A percentile compares a stretch with the other conserved stretches of the same genome.
These are phyloP conservation scores for Nemania sp. DNA, from an alignment of 2,329 filamentous ascomycete species.

Conservation along the genomic window DNA sequence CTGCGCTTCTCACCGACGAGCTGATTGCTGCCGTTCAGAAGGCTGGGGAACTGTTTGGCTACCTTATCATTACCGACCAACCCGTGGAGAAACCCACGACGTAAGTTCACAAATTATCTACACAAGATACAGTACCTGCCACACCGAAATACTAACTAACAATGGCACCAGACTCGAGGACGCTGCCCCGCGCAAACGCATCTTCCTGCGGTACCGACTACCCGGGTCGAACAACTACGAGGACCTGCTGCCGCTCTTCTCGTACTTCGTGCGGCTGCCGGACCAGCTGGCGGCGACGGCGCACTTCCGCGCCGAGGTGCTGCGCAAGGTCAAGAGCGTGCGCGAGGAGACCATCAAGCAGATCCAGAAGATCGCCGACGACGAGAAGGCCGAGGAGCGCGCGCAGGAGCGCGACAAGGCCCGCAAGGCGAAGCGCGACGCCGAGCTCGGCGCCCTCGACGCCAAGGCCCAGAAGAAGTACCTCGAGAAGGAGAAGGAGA, in stretches of 20 bases:
- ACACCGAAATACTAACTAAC: slow-evolving; percentile 11
- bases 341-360: slow-evolving; percentile 81
- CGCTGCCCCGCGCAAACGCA: slow-evolving; percentile 79
- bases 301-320: slow-evolving; percentile 88
- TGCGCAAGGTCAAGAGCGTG: slow-evolving; percentile 77
- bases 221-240: slow-evolving; percentile 66
- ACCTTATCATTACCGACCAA: slow-evolving; percentile 87
- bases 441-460: slow-evolving; percentile 73
- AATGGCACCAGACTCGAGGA: slow-evolving; percentile 81
- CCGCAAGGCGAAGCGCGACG: slow-evolving; percentile 89
- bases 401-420: slow-evolving; percentile 70
- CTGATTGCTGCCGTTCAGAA: slow-evolving; percentile 76
- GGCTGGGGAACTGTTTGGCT: slow-evolving; percentile 81
- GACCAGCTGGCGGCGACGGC: slow-evolving; percentile 76
- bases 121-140: too few species aligned
- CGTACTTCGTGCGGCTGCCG: slow-evolving; percentile 80
- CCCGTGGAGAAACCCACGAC: slow-evolving; percentile 83
- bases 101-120: slow-evolving; percentile 52
- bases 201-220: slow-evolving; percentile 76
- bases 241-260: slow-evolving; percentile 72
- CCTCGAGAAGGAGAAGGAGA: slow-evolving; percentile 78
- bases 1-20: slow-evolving; percentile 83
- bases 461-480: slow-evolving; percentile 87
- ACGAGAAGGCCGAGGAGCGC: slow-evolving; percentile 78
- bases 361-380: slow-evolving; percentile 79